phyloP scores from a whole-genome alignment of 164 flowering plant genomes.

The Akebia trifoliata region DNA sequence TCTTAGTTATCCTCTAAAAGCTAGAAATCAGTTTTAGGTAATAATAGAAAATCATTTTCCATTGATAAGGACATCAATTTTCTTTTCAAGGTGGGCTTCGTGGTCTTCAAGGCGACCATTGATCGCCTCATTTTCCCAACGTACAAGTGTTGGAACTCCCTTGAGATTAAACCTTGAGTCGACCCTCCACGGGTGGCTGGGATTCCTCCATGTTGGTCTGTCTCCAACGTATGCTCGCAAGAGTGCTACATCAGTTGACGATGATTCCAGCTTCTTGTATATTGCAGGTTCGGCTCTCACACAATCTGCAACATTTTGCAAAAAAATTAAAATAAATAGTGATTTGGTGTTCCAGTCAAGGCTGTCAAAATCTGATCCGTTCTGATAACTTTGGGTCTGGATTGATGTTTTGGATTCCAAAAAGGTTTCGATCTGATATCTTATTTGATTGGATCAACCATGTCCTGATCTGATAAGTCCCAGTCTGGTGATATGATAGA shows the following conservation, averaged over 20 bases:
- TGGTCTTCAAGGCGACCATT: conserved; percentile 83
- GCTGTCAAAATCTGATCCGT: too few species aligned
- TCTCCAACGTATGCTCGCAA: conserved; percentile 93
- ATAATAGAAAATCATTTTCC: conserved; percentile 9
- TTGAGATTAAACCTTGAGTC: conserved; percentile 75
- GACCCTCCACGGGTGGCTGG: conserved; percentile 70
- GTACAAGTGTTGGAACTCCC: conserved; percentile 85
- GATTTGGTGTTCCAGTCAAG: too few species aligned
- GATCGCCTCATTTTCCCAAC: conserved; percentile 68
- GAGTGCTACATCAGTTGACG: conserved; percentile 47
- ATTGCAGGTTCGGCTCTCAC: conserved; percentile 95
- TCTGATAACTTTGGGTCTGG: too few species aligned
- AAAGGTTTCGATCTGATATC: too few species aligned
- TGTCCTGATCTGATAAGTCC: too few species aligned
- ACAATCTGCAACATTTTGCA: conserved; percentile 48
- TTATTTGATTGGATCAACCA: too few species aligned
- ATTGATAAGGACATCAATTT: conserved; percentile 58
- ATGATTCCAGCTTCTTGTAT: conserved; percentile 69
- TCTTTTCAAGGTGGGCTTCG: conserved; percentile 75
- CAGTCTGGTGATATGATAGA: too few species aligned
- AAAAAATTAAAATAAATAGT: too few species aligned
- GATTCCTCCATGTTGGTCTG: conserved; percentile 88
- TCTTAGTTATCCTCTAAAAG: too few species aligned
- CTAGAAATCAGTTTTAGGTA: too few species aligned
- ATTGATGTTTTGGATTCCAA: too few species aligned